Conservation (phyloP, 192 early-diverging fungal species). For the Coemansia sp. region DNA sequence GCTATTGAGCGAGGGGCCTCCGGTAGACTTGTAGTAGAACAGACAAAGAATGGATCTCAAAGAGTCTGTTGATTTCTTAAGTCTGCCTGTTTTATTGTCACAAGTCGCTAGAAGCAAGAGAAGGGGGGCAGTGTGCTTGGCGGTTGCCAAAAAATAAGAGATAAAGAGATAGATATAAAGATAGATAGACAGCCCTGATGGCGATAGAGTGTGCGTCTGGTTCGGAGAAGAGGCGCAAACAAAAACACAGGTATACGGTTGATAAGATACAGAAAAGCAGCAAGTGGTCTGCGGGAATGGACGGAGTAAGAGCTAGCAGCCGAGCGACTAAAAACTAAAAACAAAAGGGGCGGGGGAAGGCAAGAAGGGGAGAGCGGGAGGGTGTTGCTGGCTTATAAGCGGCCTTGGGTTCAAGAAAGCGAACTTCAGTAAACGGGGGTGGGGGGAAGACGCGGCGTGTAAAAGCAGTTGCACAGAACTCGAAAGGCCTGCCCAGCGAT, state of each 20-base stretch:
- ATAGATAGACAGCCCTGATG: background rate
- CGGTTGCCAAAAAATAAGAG: background rate
- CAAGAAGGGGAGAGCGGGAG: background rate
- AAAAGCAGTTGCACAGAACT: slow-evolving; percentile 9
- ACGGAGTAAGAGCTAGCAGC: background rate
- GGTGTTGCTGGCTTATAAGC: slow-evolving; percentile 7
- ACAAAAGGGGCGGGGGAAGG: background rate
- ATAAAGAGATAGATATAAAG: background rate
- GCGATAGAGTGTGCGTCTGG: background rate
- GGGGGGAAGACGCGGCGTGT: slow-evolving; percentile 6
- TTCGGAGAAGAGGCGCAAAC: background rate
- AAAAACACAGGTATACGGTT: background rate
- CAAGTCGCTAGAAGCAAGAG: background rate
- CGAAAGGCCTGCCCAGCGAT: background rate
- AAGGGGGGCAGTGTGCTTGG: background rate
- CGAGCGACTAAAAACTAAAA: background rate
- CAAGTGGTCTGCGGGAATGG: background rate
- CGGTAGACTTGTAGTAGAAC: background rate
- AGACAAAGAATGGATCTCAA: background rate
- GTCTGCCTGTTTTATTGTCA: background rate
- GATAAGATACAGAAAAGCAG: background rate
- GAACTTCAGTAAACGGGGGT: slow-evolving; percentile 1
- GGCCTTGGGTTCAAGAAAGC: background rate
- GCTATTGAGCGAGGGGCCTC: background rate
- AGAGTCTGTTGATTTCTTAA: background rate